Base-by-base conservation (phyloP, 805 yeast genomes). In the Barnettozyma populi region DNA sequence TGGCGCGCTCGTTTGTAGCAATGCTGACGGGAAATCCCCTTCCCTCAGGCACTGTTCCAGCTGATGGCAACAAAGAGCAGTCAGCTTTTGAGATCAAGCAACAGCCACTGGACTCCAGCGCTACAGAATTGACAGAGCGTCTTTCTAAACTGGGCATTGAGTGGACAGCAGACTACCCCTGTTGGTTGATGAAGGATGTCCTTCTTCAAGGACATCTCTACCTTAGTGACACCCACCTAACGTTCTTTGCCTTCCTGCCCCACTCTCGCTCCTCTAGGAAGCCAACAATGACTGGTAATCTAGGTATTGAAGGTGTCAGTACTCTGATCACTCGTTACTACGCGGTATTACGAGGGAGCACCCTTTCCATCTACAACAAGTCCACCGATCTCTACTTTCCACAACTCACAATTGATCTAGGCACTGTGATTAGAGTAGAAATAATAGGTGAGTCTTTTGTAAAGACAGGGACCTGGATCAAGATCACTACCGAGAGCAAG, bases 301-400 rank as follows among this genome's bases (percentile, higher is more conserved):
- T 85, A 35, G 65, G 75, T 5, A 66, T 79, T 40, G 73, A 66
- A 45, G 62, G 72, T 0, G 36, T 56, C 1, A 48, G 55, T 9
- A 47, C 73, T 24, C 67, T 68, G 5, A 43, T 67, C 68, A 25
- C 31, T 25, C 72, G 95, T 41, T 84, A 75, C 60, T 92, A 97
- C 97, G 89, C 89, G 7, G 78, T 89, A 0, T 68, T 92, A 50
- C 72, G 85, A 53, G 80, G 80, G 35, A 81, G 81, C 41, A 76
- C 89, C 0, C 71, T 92, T 16, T 75, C 87, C 3, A 72, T 87
- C 35, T 90, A 84, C 63, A 68, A 77, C 8, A 78, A 77, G 7
- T 76, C 96, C 1, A 81, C 88, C 0, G 95, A 90, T 49, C 67
- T 84, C n/a, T 89, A 90, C 64, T 90, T 89, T 67, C 97, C 98